Evolutionary conservation across 2,329 filamentous ascomycete species (phyloP).

Genomic region (Exserohilum turcica): DNA sequence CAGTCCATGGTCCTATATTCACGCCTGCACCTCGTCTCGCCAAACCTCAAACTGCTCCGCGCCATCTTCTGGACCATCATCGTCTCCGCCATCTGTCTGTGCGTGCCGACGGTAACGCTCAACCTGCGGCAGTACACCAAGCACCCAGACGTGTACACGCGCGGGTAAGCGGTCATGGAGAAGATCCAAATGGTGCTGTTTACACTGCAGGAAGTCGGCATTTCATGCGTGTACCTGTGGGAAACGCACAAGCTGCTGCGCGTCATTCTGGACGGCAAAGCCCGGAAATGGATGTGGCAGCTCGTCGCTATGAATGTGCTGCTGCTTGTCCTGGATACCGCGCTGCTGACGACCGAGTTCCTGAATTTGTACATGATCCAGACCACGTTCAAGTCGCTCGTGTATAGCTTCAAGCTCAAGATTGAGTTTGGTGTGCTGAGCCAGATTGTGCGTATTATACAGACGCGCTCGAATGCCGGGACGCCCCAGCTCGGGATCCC

Average conservation of each 20-base stretch:
- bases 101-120: slow-evolving; percentile 56
- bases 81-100: slow-evolving; percentile 26
- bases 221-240: slow-evolving; percentile 55
- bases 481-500: background rate
- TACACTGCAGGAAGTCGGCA: slow-evolving; percentile 44
- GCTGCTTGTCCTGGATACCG: slow-evolving; percentile 16
- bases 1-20: slow-evolving; percentile 65
- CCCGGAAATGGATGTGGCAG: slow-evolving; percentile 20
- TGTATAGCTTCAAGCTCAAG: slow-evolving; percentile 54
- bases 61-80: slow-evolving; percentile 62
- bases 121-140: slow-evolving; percentile 30
- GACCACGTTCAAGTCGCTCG: slow-evolving; percentile 42
- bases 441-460: slow-evolving; percentile 11
- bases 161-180: slow-evolving; percentile 37
- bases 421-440: slow-evolving; percentile 60
- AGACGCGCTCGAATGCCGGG: background rate
- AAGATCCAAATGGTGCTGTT: slow-evolving; percentile 49
- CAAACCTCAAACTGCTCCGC: slow-evolving; percentile 12
- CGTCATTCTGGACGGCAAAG: slow-evolving; percentile 13
- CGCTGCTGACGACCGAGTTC: slow-evolving; percentile 19
- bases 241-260: slow-evolving; percentile 45
- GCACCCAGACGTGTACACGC: slow-evolving; percentile 10
- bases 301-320: slow-evolving; percentile 22
- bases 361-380: slow-evolving; percentile 24
- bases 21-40: slow-evolving; percentile 38